phyloP scores from a whole-genome alignment of 495 filamentous ascomycete genomes.

The Parmelia sp. region DNA sequence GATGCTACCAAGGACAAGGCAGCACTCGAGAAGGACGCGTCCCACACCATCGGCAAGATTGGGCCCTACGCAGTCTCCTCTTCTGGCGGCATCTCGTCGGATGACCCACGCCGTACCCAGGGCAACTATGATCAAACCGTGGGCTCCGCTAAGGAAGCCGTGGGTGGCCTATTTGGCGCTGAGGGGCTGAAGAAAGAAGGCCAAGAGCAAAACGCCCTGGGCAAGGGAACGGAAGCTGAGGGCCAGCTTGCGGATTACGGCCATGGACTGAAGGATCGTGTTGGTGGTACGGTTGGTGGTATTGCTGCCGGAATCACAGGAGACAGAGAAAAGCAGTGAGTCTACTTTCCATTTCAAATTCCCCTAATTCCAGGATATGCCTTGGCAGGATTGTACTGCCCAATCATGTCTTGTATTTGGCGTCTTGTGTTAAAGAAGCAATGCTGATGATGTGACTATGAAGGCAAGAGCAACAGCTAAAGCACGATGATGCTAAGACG shows the following conservation, averaged over 20 bases:
- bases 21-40: conserved; percentile 57
- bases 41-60: conserved; percentile 64
- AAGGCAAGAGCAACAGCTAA: conserved; percentile 45
- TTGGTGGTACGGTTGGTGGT: conserved; percentile 61
- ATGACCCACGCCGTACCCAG: conserved; percentile 62
- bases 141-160: conserved; percentile 74
- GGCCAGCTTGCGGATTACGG: conserved; percentile 77
- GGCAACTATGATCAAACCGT: conserved; percentile 84
- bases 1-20: conserved; percentile 55
- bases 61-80: conserved; percentile 62
- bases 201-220: conserved; percentile 68
- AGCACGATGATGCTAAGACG: conserved; percentile 84
- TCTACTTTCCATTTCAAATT: neutral
- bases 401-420: neutral
- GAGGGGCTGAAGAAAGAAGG: conserved; percentile 69
- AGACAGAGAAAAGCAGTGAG: conserved; percentile 52
- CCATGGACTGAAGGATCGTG: conserved; percentile 63
- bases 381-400: neutral
- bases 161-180: conserved; percentile 69
- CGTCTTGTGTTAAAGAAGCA: fast-evolving
- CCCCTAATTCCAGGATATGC: neutral
- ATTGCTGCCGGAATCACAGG: conserved; percentile 66
- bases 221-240: conserved; percentile 74
- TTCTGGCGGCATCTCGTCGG: conserved; percentile 63
- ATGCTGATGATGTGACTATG: neutral